Base-by-base conservation (phyloP, 768 basidiomycete species). In the Russula abietina region DNA sequence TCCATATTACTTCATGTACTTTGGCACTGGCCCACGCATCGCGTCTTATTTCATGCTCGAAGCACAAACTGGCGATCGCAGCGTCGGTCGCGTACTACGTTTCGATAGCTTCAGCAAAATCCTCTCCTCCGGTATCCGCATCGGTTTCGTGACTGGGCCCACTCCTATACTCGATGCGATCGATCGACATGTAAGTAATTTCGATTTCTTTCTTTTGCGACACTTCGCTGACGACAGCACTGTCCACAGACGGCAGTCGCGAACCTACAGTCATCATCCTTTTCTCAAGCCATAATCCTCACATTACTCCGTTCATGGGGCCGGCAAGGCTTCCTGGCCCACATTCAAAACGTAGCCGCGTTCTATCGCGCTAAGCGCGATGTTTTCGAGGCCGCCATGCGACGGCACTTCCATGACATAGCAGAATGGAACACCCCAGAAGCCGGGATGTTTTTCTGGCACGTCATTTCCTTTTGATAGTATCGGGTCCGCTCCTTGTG, bases 21-120 rank as follows among this genome's bases (percentile, higher is more conserved):
- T 87, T 66, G 88, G 89, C 39, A 73, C 77, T 19, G 72, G 73
- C 10, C 77, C 84, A 28, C 80, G 87, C 17, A 83, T 85, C 14
- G 83, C 87, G 1, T 91, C 88, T 0, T 96, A 94, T 74, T 93
- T 95, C 70, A 78, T 82, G 43, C 79, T 96, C 41, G 94, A 97
- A 73, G 61, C 78, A 76, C 14, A 80, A 83, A 57, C 81, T 82
- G 66, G 78, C 81, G 41, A 81, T 85, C 41, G 26, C 39, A 60
- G 32, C 67, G 80, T 82, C 26, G 94, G 94, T 3, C 83, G 87
- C 14, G 92, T 96, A 43, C 68, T 96, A 22, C 84, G 94, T 45
- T 93, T 96, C 72, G 94, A 97, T 71, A 92, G 89, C 70, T 79
- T 96, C 58, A 92, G 89, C 59, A 97, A 97, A 76, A 78, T 95